Evolutionary conservation across 306 rosid genomes (phyloP), one percentile per base, ranked within the genome.

Genomic region (Fragaria vesca): DNA sequence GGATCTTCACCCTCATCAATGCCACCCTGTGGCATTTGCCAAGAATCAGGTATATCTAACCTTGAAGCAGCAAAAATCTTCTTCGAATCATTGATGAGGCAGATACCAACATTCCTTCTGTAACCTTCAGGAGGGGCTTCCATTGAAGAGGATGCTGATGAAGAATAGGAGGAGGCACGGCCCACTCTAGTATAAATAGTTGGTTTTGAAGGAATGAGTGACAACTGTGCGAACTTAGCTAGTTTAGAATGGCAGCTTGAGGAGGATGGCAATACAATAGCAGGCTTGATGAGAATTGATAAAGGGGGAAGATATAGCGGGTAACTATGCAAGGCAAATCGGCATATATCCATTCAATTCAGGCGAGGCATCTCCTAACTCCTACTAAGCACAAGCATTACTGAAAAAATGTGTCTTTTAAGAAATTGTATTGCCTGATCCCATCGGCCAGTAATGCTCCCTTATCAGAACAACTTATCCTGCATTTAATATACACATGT

Each of bases 1-100:
- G 95, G 95, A 82, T 94, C 95, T 85, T 94, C 97, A 43, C 87
- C 93, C 74, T 92, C 97, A 75, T 94, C 93, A 76, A 92, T 81
- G 71, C 97, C 98, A 50, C 97, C 98, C 93, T 94, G 97, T 0
- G 98, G 97, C 98, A 94, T 94, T 90, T 94, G 97, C 98, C 98
- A 92, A 46, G 95, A 68, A 84, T 75, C 43, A 32, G 97, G 97
- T 74, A 83, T 69, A 82, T 90, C 95, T 24, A 94, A 80, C 85
- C 98, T 86, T 12, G 97, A 88, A 82, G 97, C 97, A 34, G 90
- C 82, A 70, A 94, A 92, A 50, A 88, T 77, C 88, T 90, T 89
- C 77, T 85, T 95, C 32, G 87, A 85, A 65, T 78, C 68, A 67
- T 92, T 91, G 63, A 92, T 77, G 83, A 95, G 93, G 47, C 96